Base-by-base conservation (phyloP, 202 grass and related monocot genomes). In the Carex sylvatica region DNA sequence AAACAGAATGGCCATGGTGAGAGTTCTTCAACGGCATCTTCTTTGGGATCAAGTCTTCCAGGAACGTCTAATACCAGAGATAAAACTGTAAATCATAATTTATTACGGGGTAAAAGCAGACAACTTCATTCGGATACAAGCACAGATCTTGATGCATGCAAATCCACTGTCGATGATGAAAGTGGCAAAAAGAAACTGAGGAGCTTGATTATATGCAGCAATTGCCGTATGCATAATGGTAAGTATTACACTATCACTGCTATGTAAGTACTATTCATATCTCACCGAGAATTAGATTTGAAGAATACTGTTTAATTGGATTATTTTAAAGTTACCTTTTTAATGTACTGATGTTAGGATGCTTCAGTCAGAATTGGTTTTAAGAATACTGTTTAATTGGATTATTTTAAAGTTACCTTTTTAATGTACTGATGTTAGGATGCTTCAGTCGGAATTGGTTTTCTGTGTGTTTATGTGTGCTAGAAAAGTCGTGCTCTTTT, bases 101-200 rank as follows among this genome's bases (percentile, higher is more conserved):
- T 62, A 15, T 85, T 80, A 66, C 68, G 83, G 89, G 83, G 49
- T 61, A 74, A 88, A 85, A 83, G 79, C 74, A 91, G 88, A 64
- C 70, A 90, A 30, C 82, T 85, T 84, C 59, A 82, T 31, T 49
- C 77, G 78, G 60, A 51, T 28, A 66, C 11, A 33, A 33, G 40
- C 62, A 55, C 62, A 20, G 65, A 52, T 26, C 60, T 30, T 65
- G 79, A 68, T 81, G 20, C 23, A 68, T 33, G 9, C 42, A 61
- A 18, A 65, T 36, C 15, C 49, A 26, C n/a, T 33, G 60, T 65
- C 65, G 62, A 65, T 59, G 59, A 4, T 60, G 49, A 35, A 86
- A 70, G 71, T 44, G 31, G 83, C 35, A 77, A 26, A 77, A 82
- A 84, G 61, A 83, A 77, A 15, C 64, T 22, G 35, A 88, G 55